phyloP scores from a whole-genome alignment of 1,284 basidiomycete genomes.

The Trichosporon faecale region DNA sequence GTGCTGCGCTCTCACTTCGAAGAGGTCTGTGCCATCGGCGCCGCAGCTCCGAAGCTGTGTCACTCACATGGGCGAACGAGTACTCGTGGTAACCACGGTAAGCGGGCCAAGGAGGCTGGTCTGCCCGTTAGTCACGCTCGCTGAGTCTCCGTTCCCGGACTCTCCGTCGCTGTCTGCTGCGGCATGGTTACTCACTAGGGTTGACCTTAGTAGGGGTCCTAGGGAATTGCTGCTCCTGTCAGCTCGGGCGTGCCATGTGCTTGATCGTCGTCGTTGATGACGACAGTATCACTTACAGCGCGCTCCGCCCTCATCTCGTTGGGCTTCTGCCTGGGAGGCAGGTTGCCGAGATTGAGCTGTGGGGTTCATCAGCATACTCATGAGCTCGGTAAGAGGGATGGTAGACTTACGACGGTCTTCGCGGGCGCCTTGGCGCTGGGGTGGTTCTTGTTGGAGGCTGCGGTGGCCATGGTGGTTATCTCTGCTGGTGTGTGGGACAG shows the following conservation, averaged over 20 bases:
- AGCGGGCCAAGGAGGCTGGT: conserved; percentile 96
- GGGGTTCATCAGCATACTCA: conserved; percentile 16
- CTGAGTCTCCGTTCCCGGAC: background rate
- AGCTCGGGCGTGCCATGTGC: background rate
- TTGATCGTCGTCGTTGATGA: background rate
- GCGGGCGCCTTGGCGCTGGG: conserved; percentile 39
- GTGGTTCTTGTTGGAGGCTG: conserved; percentile 29
- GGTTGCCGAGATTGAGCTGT: conserved; percentile 50
- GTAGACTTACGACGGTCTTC: conserved; percentile 6
- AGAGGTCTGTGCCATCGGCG: conserved; percentile 4
- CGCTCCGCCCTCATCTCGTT: conserved; percentile 42
- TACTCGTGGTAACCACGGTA: conserved; percentile 94
- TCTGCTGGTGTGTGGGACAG: conserved; percentile 8
- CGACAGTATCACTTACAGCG: conserved; percentile 32
- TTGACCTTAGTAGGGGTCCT: conserved; percentile 55
- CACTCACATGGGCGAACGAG: conserved; percentile 73
- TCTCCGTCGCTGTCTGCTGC: background rate
- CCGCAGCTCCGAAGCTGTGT: background rate
- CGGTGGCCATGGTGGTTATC: conserved; percentile 11
- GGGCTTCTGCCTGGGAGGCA: conserved; percentile 51
- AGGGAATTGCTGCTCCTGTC: conserved; percentile 31
- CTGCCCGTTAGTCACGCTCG: conserved; percentile 28
- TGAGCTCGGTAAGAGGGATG: background rate
- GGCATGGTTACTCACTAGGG: conserved; percentile 40
- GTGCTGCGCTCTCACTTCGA: background rate